A percentile compares a stretch with the other conserved stretches of the same genome.
Evolutionary conservation across 306 rosid genomes (phyloP).

Genomic region (Quillaja saponaria): DNA sequence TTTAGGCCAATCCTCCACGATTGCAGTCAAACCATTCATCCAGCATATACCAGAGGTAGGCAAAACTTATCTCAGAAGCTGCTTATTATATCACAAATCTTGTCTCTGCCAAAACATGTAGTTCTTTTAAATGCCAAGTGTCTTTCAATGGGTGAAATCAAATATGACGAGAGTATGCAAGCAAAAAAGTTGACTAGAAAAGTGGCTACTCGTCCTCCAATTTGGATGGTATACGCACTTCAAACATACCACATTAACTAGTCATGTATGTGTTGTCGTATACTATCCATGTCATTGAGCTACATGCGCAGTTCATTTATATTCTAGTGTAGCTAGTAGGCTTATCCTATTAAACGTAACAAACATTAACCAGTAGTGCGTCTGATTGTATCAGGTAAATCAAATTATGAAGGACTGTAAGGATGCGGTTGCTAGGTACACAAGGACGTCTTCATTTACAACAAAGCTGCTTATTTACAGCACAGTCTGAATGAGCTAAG

Average conservation of each 20-base stretch:
- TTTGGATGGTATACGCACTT: conserved; percentile 12
- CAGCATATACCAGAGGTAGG: conserved; percentile 64
- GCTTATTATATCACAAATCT: conserved; percentile 61
- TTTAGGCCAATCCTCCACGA: conserved; percentile 70
- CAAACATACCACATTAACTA: not conserved
- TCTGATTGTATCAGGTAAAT: conserved; percentile 27
- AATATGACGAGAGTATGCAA: conserved; percentile 64
- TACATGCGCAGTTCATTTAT: not conserved
- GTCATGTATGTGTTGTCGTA: too few relatives aligned
- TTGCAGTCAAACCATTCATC: conserved; percentile 71
- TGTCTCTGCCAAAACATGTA: conserved; percentile 58
- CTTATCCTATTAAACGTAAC: not conserved
- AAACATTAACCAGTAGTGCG: conserved; percentile 6
- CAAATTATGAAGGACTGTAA: too few relatives aligned
- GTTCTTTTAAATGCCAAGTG: conserved; percentile 53
- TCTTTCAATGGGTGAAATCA: conserved; percentile 51
- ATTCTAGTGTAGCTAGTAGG: not conserved
- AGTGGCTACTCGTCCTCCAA: conserved; percentile 22
- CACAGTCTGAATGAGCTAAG: conserved; percentile 1
- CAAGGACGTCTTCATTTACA: conserved; percentile 40
- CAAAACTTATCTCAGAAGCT: conserved; percentile 59
- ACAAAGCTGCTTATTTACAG: not conserved
- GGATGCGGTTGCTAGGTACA: conserved; percentile 57
- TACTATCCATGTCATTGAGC: too few relatives aligned
- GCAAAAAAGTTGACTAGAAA: conserved; percentile 41